phyloP scores from a whole-genome alignment of 2,329 filamentous ascomycete genomes.

The Dryadomyces quercivorus region DNA sequence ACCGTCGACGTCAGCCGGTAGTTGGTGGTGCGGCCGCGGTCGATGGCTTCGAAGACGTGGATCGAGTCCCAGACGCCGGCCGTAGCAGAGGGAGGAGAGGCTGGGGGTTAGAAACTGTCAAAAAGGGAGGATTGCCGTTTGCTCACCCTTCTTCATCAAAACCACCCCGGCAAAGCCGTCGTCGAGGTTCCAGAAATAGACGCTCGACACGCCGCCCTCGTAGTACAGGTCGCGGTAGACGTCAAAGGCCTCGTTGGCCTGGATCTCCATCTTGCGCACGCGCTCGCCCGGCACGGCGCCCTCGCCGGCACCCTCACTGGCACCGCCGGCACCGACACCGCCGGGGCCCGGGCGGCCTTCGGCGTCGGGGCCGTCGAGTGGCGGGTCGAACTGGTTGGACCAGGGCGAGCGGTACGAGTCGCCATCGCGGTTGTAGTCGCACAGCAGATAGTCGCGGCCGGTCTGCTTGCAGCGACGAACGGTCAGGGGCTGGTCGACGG shows the following conservation, averaged over 20 bases:
- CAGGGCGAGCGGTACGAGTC: conserved; percentile 97
- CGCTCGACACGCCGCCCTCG: conserved; percentile 88
- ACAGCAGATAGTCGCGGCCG: conserved; percentile 90
- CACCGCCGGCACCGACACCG: conserved; percentile 37
- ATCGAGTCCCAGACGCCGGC: conserved; percentile 94
- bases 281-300: conserved; percentile 81
- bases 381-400: conserved; percentile 96
- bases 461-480: conserved; percentile 77
- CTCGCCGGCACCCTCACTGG: conserved; percentile 52
- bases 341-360: conserved; percentile 27
- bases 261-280: conserved; percentile 85
- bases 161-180: conserved; percentile 97
- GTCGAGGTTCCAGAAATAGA: conserved; percentile 97
- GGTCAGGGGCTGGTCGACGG: conserved; percentile 88
- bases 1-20: conserved; percentile 98
- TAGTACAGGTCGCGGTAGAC: conserved; percentile 95
- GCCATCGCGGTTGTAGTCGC: conserved; percentile 98
- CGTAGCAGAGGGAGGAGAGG: conserved; percentile 43
- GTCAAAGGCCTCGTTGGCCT: conserved; percentile 92
- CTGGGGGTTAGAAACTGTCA: conserved; percentile 39
- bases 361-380: conserved; percentile 49
- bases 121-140: background rate
- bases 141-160: conserved; percentile 65
- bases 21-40: conserved; percentile 81
- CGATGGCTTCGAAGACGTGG: conserved; percentile 94